Percentiles rank a stretch among this genome's conserved stretches.
phyloP scores from a whole-genome alignment of 306 rosid species.

The Elaeagnus macrophylla region DNA sequence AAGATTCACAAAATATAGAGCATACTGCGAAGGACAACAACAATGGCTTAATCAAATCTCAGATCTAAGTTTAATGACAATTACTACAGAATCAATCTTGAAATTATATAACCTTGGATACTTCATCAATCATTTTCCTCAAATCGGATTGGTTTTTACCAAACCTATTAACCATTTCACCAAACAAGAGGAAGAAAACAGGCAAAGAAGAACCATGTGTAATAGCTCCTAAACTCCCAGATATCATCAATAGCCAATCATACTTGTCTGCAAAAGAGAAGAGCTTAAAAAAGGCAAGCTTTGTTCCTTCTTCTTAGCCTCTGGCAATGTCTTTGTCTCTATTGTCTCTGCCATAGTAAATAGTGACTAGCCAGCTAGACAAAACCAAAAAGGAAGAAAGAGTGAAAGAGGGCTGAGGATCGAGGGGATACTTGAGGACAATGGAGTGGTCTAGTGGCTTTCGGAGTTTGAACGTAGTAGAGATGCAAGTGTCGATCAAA shows the following conservation, averaged over 20 bases:
- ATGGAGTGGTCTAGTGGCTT: no score
- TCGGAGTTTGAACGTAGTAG: no score
- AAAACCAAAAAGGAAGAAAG: not conserved
- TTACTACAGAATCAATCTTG: no score
- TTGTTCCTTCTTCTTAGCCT: conserved; percentile 93
- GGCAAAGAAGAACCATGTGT: conserved; percentile 98
- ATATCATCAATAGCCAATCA: conserved; percentile 62
- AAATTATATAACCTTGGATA: no score
- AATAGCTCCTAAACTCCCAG: conserved; percentile 82
- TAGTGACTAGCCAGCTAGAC: not conserved
- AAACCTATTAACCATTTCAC: no score
- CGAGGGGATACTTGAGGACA: conserved; percentile 8
- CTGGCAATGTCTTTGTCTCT: conserved; percentile 60
- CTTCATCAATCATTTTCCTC: no score
- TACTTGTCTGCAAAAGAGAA: conserved; percentile 89
- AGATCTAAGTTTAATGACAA: no score
- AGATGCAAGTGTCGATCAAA: no score
- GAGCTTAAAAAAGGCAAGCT: conserved; percentile 74
- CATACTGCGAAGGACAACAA: conserved; percentile 51
- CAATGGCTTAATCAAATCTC: conserved; percentile 21
- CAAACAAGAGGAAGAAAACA: no score
- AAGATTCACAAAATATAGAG: conserved; percentile 84
- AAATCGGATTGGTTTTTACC: no score
- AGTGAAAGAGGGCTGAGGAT: not conserved
- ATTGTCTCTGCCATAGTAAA: conserved; percentile 45